Percentiles rank a stretch among this genome's conserved stretches.
Evolutionary conservation across 805 yeast genomes (phyloP).

Genomic region (Wilhelminamyces savonicus): DNA sequence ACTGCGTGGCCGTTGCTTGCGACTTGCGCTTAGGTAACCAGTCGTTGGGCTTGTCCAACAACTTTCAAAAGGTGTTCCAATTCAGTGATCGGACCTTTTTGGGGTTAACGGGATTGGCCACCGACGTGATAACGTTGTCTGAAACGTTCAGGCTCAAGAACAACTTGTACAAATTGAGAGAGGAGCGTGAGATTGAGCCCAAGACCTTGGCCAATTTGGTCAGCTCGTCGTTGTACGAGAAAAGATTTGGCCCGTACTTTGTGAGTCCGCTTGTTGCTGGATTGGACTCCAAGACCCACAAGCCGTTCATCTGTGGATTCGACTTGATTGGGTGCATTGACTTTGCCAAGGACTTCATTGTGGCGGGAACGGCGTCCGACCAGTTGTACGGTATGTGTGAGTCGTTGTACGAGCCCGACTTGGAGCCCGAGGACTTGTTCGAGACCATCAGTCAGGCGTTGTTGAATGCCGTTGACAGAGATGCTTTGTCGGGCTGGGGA

Average conservation of each 20-base stretch:
- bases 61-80: slow-evolving; percentile 87
- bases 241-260: slow-evolving; percentile 93
- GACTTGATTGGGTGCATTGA: slow-evolving; percentile 97
- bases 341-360: slow-evolving; percentile 89
- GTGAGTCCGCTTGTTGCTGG: slow-evolving; percentile 98
- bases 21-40: slow-evolving; percentile 93
- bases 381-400: slow-evolving; percentile 99
- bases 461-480: slow-evolving; percentile 93
- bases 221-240: slow-evolving; percentile 82
- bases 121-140: slow-evolving; percentile 83
- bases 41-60: slow-evolving; percentile 84
- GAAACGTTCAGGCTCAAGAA: slow-evolving; percentile 81
- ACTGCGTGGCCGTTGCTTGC: slow-evolving; percentile 95
- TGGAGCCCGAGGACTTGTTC: slow-evolving; percentile 91
- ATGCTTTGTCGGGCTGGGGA: slow-evolving; percentile 98
- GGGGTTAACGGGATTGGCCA: slow-evolving; percentile 92
- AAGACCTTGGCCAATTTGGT: slow-evolving; percentile 89
- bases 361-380: slow-evolving; percentile 93
- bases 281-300: slow-evolving; percentile 67
- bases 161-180: slow-evolving; percentile 83
- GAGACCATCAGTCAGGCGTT: slow-evolving; percentile 94
- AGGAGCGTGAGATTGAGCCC: slow-evolving; percentile 90
- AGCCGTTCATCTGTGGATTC: slow-evolving; percentile 92
- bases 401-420: slow-evolving; percentile 84
- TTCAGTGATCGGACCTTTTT: slow-evolving; percentile 75